Evolutionary conservation across 108 stramenopile genomes (phyloP).

Genomic region (Skeletonema costatum): DNA sequence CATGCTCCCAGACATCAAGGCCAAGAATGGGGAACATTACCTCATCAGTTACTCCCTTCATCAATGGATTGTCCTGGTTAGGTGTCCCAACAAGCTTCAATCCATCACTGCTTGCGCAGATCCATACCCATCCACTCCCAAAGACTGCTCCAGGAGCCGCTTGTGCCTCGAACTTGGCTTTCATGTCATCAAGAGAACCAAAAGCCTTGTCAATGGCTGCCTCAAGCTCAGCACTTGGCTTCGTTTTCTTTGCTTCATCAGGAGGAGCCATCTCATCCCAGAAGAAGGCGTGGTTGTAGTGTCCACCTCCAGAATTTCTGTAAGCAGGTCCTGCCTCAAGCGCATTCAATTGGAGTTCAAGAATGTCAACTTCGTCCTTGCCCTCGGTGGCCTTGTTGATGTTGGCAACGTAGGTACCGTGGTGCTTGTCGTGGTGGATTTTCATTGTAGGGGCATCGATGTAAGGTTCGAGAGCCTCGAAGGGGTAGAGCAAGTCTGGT

Average conservation of each 20-base stretch:
- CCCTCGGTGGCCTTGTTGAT: conserved; percentile 88
- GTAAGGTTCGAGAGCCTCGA: conserved; percentile 93
- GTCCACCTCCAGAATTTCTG: conserved; percentile 97
- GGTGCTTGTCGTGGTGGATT: conserved; percentile 96
- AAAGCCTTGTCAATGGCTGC: conserved; percentile 86
- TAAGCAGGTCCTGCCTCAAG: conserved; percentile 87
- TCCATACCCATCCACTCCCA: conserved; percentile 97
- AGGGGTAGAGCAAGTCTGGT: conserved; percentile 91
- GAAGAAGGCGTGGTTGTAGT: conserved; percentile 99
- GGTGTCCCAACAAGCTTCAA: conserved; percentile 91
- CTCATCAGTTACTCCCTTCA: conserved; percentile 92
- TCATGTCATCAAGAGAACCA: conserved; percentile 90
- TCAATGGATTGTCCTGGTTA: conserved; percentile 98
- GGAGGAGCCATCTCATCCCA: conserved; percentile 97
- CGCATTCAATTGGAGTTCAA: conserved; percentile 83
- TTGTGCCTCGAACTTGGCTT: conserved; percentile 83
- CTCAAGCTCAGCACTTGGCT: conserved; percentile 74
- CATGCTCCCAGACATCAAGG: conserved; percentile 99
- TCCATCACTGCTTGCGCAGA: conserved; percentile 89
- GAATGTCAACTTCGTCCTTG: conserved; percentile 76
- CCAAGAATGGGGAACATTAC: conserved; percentile 97
- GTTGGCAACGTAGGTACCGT: conserved; percentile 88
- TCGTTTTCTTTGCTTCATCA: conserved; percentile 86
- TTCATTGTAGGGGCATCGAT: conserved; percentile 97
- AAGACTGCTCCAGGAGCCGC: conserved; percentile 95